Conservation (phyloP, 805 yeast species). For the Pichia deserticola region DNA sequence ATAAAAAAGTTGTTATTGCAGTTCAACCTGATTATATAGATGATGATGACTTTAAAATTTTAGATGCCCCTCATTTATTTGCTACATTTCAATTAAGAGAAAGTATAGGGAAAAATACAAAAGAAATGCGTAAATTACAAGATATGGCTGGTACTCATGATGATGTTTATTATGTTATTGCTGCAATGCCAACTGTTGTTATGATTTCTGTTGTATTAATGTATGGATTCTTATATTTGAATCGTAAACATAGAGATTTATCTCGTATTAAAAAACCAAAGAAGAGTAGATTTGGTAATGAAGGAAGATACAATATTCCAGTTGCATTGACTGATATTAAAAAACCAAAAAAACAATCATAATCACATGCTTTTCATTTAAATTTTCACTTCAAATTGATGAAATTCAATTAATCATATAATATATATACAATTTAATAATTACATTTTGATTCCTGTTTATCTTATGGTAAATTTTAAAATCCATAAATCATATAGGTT, state of each 20-base stretch:
- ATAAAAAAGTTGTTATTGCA: constrained; percentile 52
- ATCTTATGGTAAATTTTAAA: too few relatives aligned
- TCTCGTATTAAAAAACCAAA: constrained; percentile 34
- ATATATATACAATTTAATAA: not conserved
- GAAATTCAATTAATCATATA: too few relatives aligned
- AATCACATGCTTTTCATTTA: not conserved
- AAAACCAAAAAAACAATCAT: constrained; percentile 18
- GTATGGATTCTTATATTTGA: constrained; percentile 56
- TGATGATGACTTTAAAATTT: constrained; percentile 59
- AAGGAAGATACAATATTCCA: constrained; percentile 23
- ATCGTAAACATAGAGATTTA: constrained; percentile 49
- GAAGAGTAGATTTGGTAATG: constrained; percentile 28
- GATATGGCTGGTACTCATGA: constrained; percentile 37
- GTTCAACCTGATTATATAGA: constrained; percentile 64
- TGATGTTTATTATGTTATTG: constrained; percentile 47
- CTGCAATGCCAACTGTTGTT: constrained; percentile 64
- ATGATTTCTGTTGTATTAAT: constrained; percentile 50
- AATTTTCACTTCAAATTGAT: too few relatives aligned
- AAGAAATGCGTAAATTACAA: constrained; percentile 24
- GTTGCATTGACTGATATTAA: constrained; percentile 22
- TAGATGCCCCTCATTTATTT: constrained; percentile 35
- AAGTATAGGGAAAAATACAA: constrained; percentile 40
- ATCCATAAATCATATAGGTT: too few relatives aligned
- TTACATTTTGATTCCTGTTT: too few relatives aligned
- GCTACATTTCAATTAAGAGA: constrained; percentile 46